Base-by-base conservation (phyloP, 2,329 filamentous ascomycete genomes). In the Podosphaera xanthii region DNA sequence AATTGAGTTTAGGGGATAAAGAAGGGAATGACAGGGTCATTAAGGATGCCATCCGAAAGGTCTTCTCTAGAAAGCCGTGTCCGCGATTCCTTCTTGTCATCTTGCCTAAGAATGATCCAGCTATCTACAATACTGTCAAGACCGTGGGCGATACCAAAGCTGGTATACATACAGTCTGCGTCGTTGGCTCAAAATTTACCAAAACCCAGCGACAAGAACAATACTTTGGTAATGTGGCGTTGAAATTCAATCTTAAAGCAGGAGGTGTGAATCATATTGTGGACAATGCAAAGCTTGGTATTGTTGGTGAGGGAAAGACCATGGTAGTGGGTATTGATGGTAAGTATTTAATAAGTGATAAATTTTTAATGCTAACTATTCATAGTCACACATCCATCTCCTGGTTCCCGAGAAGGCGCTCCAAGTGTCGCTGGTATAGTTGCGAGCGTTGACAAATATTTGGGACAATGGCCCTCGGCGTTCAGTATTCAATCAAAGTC, bases 391-490 rank as follows among this genome's bases (percentile, higher is more conserved):
- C 89, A 94, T 64, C 88, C 89, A 0, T 89, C 87, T 33, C 78
- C 80, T 0, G 79, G 77, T 0, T 81, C 76, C 4, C 66, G 72
- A 0, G 69, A 72, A 2, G 70, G 69, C 0, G 79, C 84, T 0
- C 86, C 86, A 1, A 91, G 85, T 67, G 77, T 94, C 49, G 87
- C 87, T 1, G 86, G 82, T 1, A 77, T 94, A 58, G 87, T 94
- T 5, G 81, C 86, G 0, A 91, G 82, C 40, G 69, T 84, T 4
- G 84, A 92, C 67, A 68, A 71, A 0, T 68, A 78, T 1, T 76
- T 92, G 40, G 81, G 75, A 0, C 87, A 94, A 66, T 95, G 84
- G 80, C 87, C 86, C 0, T 84, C 83, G 0, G 76, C 78, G 12
- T 74, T 86, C 52, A 82, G 82, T 68, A 75, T 81, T 46, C 87